Percentiles rank a stretch among this genome's conserved stretches.
Evolutionary conservation across 208 protist species (phyloP).

Genomic region (Wallacemonas sp.): DNA sequence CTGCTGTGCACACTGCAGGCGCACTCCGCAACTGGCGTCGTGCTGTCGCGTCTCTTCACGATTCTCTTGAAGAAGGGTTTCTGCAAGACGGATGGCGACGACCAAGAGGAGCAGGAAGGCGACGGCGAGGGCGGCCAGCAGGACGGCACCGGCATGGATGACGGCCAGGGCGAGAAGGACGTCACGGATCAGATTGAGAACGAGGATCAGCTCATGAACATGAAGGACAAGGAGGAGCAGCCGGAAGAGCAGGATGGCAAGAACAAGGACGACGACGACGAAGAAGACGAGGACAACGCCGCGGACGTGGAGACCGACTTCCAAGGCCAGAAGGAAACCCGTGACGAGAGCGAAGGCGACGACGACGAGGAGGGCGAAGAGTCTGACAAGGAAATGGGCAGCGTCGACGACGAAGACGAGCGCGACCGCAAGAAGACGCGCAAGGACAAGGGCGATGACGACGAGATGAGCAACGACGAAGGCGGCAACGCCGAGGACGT

Average conservation of each 20-base stretch:
- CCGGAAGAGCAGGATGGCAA: constrained; percentile 72
- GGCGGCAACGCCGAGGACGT: constrained; percentile 77
- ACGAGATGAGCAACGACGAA: constrained; percentile 81
- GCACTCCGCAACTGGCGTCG: constrained; percentile 71
- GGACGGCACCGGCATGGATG: constrained; percentile 98
- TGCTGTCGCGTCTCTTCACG: constrained; percentile 89
- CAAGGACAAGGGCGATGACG: constrained; percentile 71
- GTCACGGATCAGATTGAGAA: constrained; percentile 98
- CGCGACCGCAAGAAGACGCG: constrained; percentile 80
- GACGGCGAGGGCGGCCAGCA: constrained; percentile 65
- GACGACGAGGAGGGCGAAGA: constrained; percentile 73
- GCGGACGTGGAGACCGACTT: constrained; percentile 89
- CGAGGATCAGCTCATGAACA: constrained; percentile 95
- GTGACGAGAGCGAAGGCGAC: constrained; percentile 73
- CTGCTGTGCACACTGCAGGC: constrained; percentile 36
- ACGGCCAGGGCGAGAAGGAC: constrained; percentile 98
- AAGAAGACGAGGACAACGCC: constrained; percentile 89
- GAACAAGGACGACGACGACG: constrained; percentile 55
- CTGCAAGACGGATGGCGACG: constrained; percentile 91
- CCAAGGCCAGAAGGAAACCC: constrained; percentile 74
- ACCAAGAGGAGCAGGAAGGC: constrained; percentile 72
- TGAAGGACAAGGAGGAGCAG: constrained; percentile 92
- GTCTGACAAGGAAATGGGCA: constrained; percentile 84
- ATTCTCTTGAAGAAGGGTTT: constrained; percentile 94
- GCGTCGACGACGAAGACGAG: constrained; percentile 87